Evolutionary conservation across 768 basidiomycete genomes (phyloP).

Genomic region (Pleurotus cornucopiae): DNA sequence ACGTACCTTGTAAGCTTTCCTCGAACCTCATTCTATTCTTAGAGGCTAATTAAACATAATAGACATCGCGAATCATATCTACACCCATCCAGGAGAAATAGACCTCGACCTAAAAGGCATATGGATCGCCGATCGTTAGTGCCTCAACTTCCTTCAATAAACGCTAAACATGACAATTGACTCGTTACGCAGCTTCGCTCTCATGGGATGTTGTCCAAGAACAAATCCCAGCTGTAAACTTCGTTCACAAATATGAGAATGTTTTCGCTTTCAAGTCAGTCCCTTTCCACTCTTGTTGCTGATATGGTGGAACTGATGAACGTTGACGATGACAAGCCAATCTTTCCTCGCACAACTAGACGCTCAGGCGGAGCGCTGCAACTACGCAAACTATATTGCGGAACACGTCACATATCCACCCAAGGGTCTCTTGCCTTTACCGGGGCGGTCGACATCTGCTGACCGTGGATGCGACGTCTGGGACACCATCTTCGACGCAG

Average conservation of each 20-base stretch:
- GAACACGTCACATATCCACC: conserved; percentile 70
- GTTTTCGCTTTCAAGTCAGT: conserved; percentile 72
- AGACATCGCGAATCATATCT: conserved; percentile 79
- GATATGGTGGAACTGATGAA: not conserved
- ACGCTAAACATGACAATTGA: not conserved
- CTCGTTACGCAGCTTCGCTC: conserved; percentile 38
- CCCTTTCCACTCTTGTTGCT: not conserved
- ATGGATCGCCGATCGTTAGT: conserved; percentile 70
- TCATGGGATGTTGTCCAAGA: conserved; percentile 63
- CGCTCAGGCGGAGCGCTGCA: conserved; percentile 45
- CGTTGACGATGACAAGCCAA: conserved; percentile 35
- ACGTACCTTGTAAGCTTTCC: not conserved
- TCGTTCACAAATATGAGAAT: conserved; percentile 67
- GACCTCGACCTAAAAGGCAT: conserved; percentile 63
- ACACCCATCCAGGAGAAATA: conserved; percentile 46
- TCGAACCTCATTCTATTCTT: conserved; percentile 1
- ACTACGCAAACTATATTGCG: conserved; percentile 57
- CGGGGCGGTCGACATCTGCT: conserved; percentile 45
- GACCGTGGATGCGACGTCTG: conserved; percentile 63
- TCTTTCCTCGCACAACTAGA: conserved; percentile 60
- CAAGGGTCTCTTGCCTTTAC: conserved; percentile 60
- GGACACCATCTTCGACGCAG: conserved; percentile 59
- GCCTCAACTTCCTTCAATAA: not conserved
- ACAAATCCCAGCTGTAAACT: conserved; percentile 69
- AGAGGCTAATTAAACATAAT: not conserved